Conservation (phyloP, 2,329 filamentous ascomycete genomes). For the Diplodia sapinea region DNA sequence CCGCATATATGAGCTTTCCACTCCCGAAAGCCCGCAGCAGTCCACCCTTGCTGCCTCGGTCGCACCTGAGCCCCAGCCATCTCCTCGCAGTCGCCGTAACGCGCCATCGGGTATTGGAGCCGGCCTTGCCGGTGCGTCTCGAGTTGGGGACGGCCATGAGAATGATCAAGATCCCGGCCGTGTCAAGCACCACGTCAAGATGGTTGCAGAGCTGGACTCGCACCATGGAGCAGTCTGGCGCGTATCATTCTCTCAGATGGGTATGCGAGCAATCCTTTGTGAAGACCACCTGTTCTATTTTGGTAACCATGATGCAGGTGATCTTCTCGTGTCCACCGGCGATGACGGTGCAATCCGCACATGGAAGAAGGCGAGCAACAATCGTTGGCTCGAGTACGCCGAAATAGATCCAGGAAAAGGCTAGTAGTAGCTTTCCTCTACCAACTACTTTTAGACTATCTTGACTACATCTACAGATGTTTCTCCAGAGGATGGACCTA, state of each 20-base stretch:
- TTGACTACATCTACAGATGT: slow-evolving; percentile 24
- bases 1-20: slow-evolving; percentile 82
- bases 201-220: slow-evolving; percentile 70
- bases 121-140: slow-evolving; percentile 54
- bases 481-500: neutral
- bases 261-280: slow-evolving; percentile 37
- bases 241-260: slow-evolving; percentile 66
- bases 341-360: slow-evolving; percentile 69
- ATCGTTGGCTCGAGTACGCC: slow-evolving; percentile 56
- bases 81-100: slow-evolving; percentile 37
- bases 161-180: slow-evolving; percentile 67
- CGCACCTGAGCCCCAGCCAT: slow-evolving; percentile 22
- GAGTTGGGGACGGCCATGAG: slow-evolving; percentile 56
- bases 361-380: slow-evolving; percentile 57
- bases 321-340: slow-evolving; percentile 75
- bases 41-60: slow-evolving; percentile 18
- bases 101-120: slow-evolving; percentile 60
- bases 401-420: slow-evolving; percentile 48
- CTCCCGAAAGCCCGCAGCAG: slow-evolving; percentile 57
- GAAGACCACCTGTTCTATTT: neutral
- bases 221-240: slow-evolving; percentile 77
- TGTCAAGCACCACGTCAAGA: slow-evolving; percentile 66
- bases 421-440: neutral
- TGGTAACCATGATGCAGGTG: slow-evolving; percentile 60
- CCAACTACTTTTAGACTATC: neutral